Evolutionary conservation across 1,139 yeast species (phyloP), one percentile per base, ranked within the genome.

Genomic region (Pichia sp.): DNA sequence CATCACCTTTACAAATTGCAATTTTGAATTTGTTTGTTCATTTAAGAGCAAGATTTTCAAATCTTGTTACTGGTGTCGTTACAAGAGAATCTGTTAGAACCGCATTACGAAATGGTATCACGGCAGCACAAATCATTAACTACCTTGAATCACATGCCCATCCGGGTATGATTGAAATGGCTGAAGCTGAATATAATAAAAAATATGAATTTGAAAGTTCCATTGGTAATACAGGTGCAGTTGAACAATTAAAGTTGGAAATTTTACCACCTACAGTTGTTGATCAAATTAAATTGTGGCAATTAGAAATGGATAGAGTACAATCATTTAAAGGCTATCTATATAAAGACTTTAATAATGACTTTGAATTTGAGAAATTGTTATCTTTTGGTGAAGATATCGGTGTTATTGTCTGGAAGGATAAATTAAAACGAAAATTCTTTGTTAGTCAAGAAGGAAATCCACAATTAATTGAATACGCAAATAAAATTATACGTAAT

Each of bases 251-350:
- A 7, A 53, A 56, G 34, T 64, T 84, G 36, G 89, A 83, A 59
- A 70, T 89, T 18, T 68, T 92, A 13, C 98, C 97, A 4, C 96
- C 97, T 0, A 94, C 96, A 0, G 96, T 92, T 9, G 89, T 88
- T 1, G 99, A 92, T 67, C 99, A 92, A 64, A 87, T 92, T 56
- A 83, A 82, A 61, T 72, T 92, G 48, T 92, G 99, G 99, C 98
- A 92, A 68, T 72, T 92, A 54, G 99, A 92, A 63, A 69, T 90
- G 70, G 98, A 92, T 64, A 77, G 99, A 67, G 86, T 92, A 54
- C 83, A 85, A 59, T 80, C 95, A 0, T 86, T 82, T 48, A 89
- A 84, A 38, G 99, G 99, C 0, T 90, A 84, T 54, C 67, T 92
- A 45, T 92, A 87, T 67, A 84, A 88, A 48, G 97, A 90, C 60